Base-by-base conservation (phyloP, 2,329 filamentous ascomycete species). In the Podosphaera fusca region DNA sequence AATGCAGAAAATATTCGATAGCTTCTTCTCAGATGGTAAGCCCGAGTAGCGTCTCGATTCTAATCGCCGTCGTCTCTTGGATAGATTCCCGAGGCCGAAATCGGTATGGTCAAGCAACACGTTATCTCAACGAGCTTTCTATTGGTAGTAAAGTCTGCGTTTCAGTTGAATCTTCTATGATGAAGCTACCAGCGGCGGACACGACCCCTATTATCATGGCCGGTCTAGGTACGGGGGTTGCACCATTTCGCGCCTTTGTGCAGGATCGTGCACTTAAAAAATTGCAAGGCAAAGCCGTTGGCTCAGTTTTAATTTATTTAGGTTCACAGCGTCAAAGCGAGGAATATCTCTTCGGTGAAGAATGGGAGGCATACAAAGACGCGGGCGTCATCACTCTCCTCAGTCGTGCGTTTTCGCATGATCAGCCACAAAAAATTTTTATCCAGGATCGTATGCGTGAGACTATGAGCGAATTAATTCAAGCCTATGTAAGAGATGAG, bases 181-280 rank as follows among this genome's bases (percentile, higher is more conserved):
- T 98, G 92, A 98, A 96, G 74, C 79, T 98, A n/a, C 92, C 92
- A 4, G 72, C 78, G 60, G 84, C 82, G 68, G 83, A 89, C 64
- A 92, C 87, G 42, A 87, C 90, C 53, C 92, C 92, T 46, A 82
- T 98, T 68, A 95, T 98, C 75, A 95, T 98, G 90, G 92, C 92
- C 8, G 92, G 92, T 70, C 84, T 96, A n/a, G 92, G 92, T 61
- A 98, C 92, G 0, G 92, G 92, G 67, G 82, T 98, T 30, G 92
- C 92, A 1, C 92, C 92, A n/a, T 98, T 98, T 87, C 87, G 92
- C 62, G 92, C 92, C 59, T 98, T 98, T 67, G 85, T 96, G 52
- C 92, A 98, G 73, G 92, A 98, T 74, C 90, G 92, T 58, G 92
- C 92, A 55, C 88, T 94, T 80, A 90, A 98, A 69, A 95, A 95